Percentiles rank a stretch among this genome's conserved stretches.
Evolutionary conservation across 305 asterid genomes (phyloP).

Genomic region (Stenogyne calaminthoides): DNA sequence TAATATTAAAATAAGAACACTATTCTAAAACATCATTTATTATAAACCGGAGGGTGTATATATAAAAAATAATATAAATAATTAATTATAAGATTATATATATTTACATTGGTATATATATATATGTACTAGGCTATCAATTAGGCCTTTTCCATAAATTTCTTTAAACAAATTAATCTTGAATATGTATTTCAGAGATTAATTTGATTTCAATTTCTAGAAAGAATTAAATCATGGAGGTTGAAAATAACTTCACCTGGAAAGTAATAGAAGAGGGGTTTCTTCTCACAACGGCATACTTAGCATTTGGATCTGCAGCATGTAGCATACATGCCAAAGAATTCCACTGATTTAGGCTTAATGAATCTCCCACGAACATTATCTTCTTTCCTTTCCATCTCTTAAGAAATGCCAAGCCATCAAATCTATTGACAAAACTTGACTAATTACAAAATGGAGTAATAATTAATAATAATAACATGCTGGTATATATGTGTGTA

Average conservation of each 20-base stretch:
- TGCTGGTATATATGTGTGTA: too few species aligned
- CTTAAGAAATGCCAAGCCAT: slow-evolving; percentile 48
- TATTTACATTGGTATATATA: too few species aligned
- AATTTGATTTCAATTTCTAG: too few species aligned
- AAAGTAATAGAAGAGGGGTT: slow-evolving; percentile 46
- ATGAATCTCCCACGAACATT: slow-evolving; percentile 72
- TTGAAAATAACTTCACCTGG: slow-evolving; percentile 35
- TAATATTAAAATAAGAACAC: too few species aligned
- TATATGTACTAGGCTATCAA: too few species aligned
- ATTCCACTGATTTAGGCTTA: slow-evolving; percentile 71
- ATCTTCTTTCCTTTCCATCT: slow-evolving; percentile 70
- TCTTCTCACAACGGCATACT: slow-evolving; percentile 26
- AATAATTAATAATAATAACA: too few species aligned
- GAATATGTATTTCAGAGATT: background rate
- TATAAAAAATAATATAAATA: too few species aligned
- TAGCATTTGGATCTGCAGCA: slow-evolving; percentile 54
- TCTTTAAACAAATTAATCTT: background rate
- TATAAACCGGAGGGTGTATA: too few species aligned
- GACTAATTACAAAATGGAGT: too few species aligned
- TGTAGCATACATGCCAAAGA: slow-evolving; percentile 64
- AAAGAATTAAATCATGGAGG: background rate
- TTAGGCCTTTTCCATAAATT: too few species aligned
- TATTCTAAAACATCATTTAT: too few species aligned
- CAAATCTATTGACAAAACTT: slow-evolving; percentile 37
- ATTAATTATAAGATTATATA: too few species aligned